phyloP scores from a whole-genome alignment of 225 moss, liverwort and hornwort genomes.

The Pleurozium schreberi region DNA sequence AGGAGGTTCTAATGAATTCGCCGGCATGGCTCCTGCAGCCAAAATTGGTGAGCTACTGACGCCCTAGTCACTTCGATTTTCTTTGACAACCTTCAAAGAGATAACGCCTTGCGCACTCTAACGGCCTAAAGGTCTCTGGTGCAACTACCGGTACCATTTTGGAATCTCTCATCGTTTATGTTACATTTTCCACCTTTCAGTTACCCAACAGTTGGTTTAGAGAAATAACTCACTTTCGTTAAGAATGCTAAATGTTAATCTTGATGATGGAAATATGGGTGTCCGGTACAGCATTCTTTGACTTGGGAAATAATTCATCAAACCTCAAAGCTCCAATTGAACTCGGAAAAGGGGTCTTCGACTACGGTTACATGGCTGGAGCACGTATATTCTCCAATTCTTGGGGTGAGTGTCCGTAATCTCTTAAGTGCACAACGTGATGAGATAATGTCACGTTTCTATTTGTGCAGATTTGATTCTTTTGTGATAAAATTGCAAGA shows the following conservation, averaged over 20 bases:
- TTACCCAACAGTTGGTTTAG: not conserved
- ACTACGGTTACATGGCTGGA: constrained; percentile 33
- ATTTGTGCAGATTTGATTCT: not conserved
- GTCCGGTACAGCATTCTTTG: constrained; percentile 39
- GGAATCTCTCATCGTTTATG: not conserved
- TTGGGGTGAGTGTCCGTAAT: constrained; percentile 29
- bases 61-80: not conserved
- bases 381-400: constrained; percentile 58
- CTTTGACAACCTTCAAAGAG: not conserved
- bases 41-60: constrained; percentile 31
- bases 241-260: not conserved
- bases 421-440: not conserved
- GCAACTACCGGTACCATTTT: not conserved
- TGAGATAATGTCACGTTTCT: not conserved
- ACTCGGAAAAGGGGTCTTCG: constrained; percentile 37
- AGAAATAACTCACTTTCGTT: not conserved
- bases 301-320: constrained; percentile 33
- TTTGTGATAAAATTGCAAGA: not conserved
- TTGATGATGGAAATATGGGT: not conserved
- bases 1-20: constrained; percentile 23
- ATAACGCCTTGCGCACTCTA: not conserved
- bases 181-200: not conserved
- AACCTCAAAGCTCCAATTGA: constrained; percentile 41
- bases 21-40: constrained; percentile 58
- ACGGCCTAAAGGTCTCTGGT: not conserved